Conservation (phyloP, 495 filamentous ascomycete species). For the Mytilinidion resinicola region DNA sequence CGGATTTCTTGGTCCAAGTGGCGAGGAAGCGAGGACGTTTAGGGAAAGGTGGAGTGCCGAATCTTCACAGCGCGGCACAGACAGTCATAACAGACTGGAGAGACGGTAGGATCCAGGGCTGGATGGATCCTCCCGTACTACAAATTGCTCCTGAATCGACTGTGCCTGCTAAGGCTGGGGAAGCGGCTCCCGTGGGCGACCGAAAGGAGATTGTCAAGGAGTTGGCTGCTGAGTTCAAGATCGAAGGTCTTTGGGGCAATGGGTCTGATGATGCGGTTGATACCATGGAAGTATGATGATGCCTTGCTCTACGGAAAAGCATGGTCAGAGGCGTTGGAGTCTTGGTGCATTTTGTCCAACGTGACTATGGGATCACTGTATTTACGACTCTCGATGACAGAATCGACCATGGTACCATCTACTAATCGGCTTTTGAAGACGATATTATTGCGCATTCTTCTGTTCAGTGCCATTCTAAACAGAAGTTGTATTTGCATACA, state of each 20-base stretch:
- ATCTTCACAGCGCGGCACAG: constrained; percentile 79
- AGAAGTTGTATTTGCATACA: too few relatives aligned
- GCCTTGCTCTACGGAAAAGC: background rate
- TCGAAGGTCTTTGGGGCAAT: constrained; percentile 88
- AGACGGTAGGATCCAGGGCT: constrained; percentile 90
- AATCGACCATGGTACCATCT: too few relatives aligned
- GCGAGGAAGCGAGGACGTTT: constrained; percentile 85
- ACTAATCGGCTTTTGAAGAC: too few relatives aligned
- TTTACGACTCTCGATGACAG: too few relatives aligned
- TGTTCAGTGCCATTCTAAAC: too few relatives aligned
- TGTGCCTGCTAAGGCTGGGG: constrained; percentile 24
- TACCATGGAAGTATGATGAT: constrained; percentile 29
- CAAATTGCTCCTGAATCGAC: constrained; percentile 40
- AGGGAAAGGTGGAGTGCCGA: constrained; percentile 85
- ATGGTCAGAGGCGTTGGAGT: background rate
- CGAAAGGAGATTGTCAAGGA: constrained; percentile 82
- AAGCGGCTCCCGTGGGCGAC: constrained; percentile 45
- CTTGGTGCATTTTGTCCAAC: too few relatives aligned
- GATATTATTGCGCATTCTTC: too few relatives aligned
- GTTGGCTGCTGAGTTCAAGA: constrained; percentile 93
- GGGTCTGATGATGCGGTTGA: constrained; percentile 40
- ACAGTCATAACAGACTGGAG: constrained; percentile 93
- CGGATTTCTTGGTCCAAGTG: constrained; percentile 91
- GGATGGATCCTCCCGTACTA: constrained; percentile 68
- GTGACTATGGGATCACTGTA: too few relatives aligned